Percentiles rank a stretch among this genome's conserved stretches.
Evolutionary conservation across 2,329 filamentous ascomycete genomes (phyloP).

Genomic region (Allantophomopsis lycopodina): DNA sequence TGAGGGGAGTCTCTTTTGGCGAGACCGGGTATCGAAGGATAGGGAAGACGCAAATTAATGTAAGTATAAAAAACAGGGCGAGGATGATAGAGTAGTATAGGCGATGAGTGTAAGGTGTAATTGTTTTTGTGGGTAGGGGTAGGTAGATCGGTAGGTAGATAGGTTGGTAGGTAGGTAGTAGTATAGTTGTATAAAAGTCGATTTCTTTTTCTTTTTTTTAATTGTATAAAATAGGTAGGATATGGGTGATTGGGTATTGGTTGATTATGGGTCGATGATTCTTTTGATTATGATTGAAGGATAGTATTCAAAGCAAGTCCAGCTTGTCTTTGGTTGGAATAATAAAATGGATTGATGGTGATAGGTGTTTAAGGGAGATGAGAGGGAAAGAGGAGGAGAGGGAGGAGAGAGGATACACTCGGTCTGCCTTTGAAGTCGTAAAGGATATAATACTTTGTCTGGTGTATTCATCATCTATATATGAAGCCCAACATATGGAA

Average conservation of each 20-base stretch:
- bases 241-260: no score
- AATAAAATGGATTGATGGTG: slow-evolving; percentile 4
- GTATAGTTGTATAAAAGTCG: no score
- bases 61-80: no score
- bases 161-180: no score
- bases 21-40: slow-evolving; percentile 12
- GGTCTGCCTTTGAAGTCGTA: slow-evolving; percentile 11
- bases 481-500: slow-evolving; percentile 5
- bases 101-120: no score
- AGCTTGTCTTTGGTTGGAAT: slow-evolving; percentile 37
- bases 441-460: slow-evolving; percentile 9
- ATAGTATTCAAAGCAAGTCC: slow-evolving; percentile 42
- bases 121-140: no score
- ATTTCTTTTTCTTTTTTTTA: no score
- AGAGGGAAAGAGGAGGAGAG: slow-evolving; percentile 7
- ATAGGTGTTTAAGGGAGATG: slow-evolving; percentile 15
- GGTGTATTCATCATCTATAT: slow-evolving; percentile 12
- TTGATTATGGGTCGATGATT: no score
- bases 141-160: no score
- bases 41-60: no score
- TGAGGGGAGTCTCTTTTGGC: slow-evolving; percentile 9
- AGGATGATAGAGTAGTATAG: no score
- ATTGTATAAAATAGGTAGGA: no score
- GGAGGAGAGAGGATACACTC: slow-evolving; percentile 9
- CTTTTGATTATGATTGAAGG: slow-evolving; percentile 26